Evolutionary conservation across 2,329 filamentous ascomycete species (phyloP), one percentile per base, ranked within the genome.

Genomic region (Ceratocystis lukuohia): DNA sequence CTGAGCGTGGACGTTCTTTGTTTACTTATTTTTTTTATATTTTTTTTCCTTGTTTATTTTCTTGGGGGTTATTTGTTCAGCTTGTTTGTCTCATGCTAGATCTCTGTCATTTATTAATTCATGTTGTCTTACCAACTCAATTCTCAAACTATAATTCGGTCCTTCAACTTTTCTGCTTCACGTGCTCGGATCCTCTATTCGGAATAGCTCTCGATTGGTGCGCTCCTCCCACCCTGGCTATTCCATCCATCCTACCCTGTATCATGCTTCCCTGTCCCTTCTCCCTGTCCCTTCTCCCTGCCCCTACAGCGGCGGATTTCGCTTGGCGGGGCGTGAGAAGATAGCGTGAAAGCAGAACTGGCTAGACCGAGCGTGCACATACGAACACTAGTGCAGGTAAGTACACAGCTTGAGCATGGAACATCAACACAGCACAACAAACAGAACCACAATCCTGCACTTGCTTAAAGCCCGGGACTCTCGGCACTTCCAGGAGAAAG

Each of bases 131-230:
- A 41, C 37, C 17, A 20, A 53, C n/a, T 53, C 48, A 25, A 53
- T 15, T 41, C 37, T 41, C 37, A 41, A 41, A 41, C 37, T 22
- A 53, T 53, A 25, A 22, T 48, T 46, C 22, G n/a, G 37, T 22
- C 15, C 53, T 30, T n/a, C 25, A 57, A 15, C 12, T 8, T 7
- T 15, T 15, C 12, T 61, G 25, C 57, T 15, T 56, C 56, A 59
- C 56, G 56, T 59, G 56, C 56, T 37, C 28, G 28, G 28, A 37
- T 37, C 56, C 56, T 28, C 56, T 59, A 59, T 59, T 59, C 28
- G 12, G 28, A 5, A n/a, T 25, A 59, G 56, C 3, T 37, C 25
- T 6, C 30, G 56, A 20, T 30, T 59, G 30, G 56, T 15, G 10
- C 12, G 7, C 48, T 53, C 48, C 48, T 28, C 25, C 22, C 30